Percentiles rank a stretch among this genome's conserved stretches.
Conservation (phyloP, 768 basidiomycete genomes). For the Galerina sulciceps region DNA sequence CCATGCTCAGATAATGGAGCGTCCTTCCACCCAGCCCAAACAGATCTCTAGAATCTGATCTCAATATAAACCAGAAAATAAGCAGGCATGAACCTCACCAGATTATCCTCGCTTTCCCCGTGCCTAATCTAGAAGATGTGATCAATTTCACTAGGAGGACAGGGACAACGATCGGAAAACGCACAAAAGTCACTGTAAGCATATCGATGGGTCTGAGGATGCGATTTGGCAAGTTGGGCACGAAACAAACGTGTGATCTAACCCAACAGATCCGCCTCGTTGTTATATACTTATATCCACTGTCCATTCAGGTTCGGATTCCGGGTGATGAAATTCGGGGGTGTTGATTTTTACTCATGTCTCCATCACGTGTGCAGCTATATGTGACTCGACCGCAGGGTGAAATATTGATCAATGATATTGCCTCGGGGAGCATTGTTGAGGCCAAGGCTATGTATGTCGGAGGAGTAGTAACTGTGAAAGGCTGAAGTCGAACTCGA, state of each 20-base stretch:
- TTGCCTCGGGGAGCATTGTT: not conserved
- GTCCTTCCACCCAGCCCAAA: conserved; percentile 84
- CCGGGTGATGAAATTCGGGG: conserved; percentile 5
- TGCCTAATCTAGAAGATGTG: conserved; percentile 23
- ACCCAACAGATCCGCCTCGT: conserved; percentile 1
- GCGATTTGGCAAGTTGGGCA: not conserved
- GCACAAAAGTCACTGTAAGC: conserved; percentile 22
- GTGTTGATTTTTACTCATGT: not conserved
- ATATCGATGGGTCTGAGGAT: conserved; percentile 6
- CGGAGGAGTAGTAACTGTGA: too few relatives aligned
- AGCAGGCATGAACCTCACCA: conserved; percentile 38
- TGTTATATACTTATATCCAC: conserved; percentile 4
- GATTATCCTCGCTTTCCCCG: conserved; percentile 66
- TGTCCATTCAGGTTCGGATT: not conserved
- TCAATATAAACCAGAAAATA: not conserved
- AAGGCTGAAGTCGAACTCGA: not conserved
- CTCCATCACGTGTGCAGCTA: not conserved
- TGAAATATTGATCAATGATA: not conserved
- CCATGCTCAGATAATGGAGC: conserved; percentile 75
- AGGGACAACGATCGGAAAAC: not conserved
- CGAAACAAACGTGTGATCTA: not conserved
- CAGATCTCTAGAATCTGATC: conserved; percentile 29
- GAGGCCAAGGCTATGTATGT: not conserved
- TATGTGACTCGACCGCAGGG: not conserved
- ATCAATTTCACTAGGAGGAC: not conserved